Evolutionary conservation across 257 asterid genomes (phyloP).

Genomic region (Jacaranda copaia): DNA sequence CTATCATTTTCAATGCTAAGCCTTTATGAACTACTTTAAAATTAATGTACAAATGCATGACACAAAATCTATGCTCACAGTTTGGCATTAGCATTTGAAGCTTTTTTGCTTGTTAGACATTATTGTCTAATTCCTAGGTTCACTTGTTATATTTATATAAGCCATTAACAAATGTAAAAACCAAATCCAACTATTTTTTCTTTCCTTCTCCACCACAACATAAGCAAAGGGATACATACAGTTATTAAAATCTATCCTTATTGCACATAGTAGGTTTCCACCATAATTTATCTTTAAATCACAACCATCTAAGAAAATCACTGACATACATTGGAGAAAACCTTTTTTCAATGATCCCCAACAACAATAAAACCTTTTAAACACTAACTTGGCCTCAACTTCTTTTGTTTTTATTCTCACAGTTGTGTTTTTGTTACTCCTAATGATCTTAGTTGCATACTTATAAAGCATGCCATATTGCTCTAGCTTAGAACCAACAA

Average conservation of each 20-base stretch:
- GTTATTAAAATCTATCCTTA: neutral
- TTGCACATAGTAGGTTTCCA: neutral
- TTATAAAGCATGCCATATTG: neutral
- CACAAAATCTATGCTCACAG: slow-evolving; percentile 22
- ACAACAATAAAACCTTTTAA: neutral
- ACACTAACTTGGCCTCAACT: neutral
- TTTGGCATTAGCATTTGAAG: neutral
- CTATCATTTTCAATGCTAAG: neutral
- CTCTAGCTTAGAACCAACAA: neutral
- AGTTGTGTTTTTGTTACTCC: neutral
- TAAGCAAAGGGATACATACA: neutral
- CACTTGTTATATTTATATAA: neutral
- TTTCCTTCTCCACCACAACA: neutral
- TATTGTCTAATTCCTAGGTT: neutral
- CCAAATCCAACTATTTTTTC: neutral
- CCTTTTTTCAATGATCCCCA: neutral
- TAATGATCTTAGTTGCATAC: neutral
- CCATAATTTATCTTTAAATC: neutral
- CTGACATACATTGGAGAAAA: neutral
- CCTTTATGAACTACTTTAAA: slow-evolving; percentile 9
- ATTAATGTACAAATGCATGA: neutral
- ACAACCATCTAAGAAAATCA: neutral
- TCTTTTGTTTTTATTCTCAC: neutral
- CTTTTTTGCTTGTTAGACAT: neutral
- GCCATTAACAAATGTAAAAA: no score